Evolutionary conservation across 2,329 filamentous ascomycete species (phyloP).

Genomic region (Tolypocladium pustulatum): DNA sequence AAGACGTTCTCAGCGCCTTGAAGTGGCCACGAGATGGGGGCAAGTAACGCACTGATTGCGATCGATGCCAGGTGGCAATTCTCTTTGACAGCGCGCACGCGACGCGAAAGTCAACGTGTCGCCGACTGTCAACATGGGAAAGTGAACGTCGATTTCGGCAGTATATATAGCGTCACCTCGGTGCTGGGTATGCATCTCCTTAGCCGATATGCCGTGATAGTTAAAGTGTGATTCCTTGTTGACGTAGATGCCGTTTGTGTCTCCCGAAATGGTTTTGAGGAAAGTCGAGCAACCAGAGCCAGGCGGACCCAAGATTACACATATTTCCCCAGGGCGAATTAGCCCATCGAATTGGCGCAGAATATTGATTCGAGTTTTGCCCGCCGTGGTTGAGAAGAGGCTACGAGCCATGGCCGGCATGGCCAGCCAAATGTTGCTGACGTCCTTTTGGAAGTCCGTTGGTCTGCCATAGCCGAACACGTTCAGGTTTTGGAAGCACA

Average conservation of each 20-base stretch:
- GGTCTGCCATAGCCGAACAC: neutral
- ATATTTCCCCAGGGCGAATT: neutral
- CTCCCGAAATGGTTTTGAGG: neutral
- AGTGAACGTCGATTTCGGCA: conserved; percentile 65
- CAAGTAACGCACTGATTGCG: neutral
- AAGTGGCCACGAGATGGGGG: neutral
- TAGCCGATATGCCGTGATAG: neutral
- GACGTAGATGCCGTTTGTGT: neutral
- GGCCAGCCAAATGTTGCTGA: neutral
- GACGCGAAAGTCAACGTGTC: conserved; percentile 64
- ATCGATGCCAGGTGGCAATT: neutral
- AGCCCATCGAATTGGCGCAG: neutral
- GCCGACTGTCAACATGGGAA: conserved; percentile 58
- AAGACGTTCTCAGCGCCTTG: neutral
- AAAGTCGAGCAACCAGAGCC: neutral
- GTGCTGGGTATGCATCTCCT: conserved; percentile 6
- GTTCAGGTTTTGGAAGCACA: neutral
- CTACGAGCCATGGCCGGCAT: neutral
- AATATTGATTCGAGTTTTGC: neutral
- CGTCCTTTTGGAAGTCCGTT: neutral
- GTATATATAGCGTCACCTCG: conserved; percentile 62
- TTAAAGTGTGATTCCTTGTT: neutral
- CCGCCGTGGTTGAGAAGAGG: neutral
- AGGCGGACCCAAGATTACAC: neutral
- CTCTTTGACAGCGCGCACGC: conserved; percentile 26